Conservation (phyloP, 2,329 filamentous ascomycete genomes). For the Whalleya microplaca region DNA sequence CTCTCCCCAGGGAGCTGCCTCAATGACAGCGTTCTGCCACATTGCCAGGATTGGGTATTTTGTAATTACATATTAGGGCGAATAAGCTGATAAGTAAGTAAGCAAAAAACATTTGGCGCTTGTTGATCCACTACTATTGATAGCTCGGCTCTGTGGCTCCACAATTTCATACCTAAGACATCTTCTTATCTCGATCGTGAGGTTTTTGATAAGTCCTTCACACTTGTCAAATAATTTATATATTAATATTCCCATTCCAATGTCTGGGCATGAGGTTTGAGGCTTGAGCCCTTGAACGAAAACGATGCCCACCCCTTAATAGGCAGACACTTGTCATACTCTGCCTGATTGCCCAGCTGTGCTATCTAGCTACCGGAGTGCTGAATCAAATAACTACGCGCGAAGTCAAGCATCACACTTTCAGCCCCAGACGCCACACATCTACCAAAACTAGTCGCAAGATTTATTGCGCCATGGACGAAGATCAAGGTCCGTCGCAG, state of each 20-base stretch:
- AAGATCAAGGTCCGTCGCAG: slow-evolving; percentile 56
- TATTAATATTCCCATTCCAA: background rate
- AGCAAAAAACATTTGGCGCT: background rate
- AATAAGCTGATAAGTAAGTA: too few species aligned
- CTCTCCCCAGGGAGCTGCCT: too few species aligned
- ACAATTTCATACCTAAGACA: background rate
- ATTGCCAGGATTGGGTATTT: too few species aligned
- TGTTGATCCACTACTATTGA: background rate
- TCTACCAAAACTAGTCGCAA: background rate
- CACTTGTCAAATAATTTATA: background rate
- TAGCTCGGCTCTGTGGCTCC: background rate
- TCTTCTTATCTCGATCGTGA: background rate
- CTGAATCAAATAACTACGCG: background rate
- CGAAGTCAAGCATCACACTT: background rate
- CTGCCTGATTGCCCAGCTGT: background rate
- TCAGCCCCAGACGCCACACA: background rate
- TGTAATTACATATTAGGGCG: too few species aligned
- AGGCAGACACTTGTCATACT: background rate
- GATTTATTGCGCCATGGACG: slow-evolving; percentile 50
- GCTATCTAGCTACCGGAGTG: background rate
- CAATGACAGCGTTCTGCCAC: too few species aligned
- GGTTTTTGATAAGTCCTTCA: background rate
- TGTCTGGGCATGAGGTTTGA: background rate
- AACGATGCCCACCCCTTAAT: background rate
- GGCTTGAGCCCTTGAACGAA: background rate